phyloP scores from a whole-genome alignment of 495 filamentous ascomycete species.

The Neurospora sublineolata region DNA sequence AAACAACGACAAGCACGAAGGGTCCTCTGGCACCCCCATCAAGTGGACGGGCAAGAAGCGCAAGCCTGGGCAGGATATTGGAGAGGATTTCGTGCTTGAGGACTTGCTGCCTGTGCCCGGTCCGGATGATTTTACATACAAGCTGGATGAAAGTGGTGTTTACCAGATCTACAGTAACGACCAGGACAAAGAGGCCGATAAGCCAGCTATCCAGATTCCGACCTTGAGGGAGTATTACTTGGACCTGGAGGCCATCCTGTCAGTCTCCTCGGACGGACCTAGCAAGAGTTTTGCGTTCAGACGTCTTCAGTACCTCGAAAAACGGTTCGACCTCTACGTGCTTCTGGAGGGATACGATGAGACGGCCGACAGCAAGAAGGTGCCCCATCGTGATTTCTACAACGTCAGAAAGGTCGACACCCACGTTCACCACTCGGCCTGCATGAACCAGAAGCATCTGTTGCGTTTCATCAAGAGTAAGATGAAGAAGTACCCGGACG shows the following conservation, averaged over 20 bases:
- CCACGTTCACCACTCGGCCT: constrained; percentile 97
- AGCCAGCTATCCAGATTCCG: constrained; percentile 68
- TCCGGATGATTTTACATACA: constrained; percentile 57
- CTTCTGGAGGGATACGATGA: constrained; percentile 95
- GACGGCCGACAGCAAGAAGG: constrained; percentile 92
- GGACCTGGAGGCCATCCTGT: constrained; percentile 77
- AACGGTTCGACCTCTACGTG: constrained; percentile 87
- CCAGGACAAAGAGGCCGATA: constrained; percentile 44
- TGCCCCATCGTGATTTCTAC: constrained; percentile 96
- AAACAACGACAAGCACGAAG: constrained; percentile 22
- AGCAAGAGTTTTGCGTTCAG: constrained; percentile 95
- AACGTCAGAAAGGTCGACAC: constrained; percentile 98
- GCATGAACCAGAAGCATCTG: constrained; percentile 99
- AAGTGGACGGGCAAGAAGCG: constrained; percentile 41
- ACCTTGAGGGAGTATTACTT: constrained; percentile 89
- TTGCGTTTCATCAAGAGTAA: constrained; percentile 98
- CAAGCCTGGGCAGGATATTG: constrained; percentile 85
- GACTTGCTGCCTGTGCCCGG: constrained; percentile 63
- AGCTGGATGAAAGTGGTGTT: constrained; percentile 70
- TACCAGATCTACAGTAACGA: constrained; percentile 79
- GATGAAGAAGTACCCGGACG: constrained; percentile 93
- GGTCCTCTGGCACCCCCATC: constrained; percentile 5
- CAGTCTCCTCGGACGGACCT: constrained; percentile 83
- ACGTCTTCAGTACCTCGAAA: constrained; percentile 86
- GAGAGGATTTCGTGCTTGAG: constrained; percentile 61